These are phyloP conservation scores for Acidomyces sp. DNA, from an alignment of 495 filamentous ascomycete species.

Conservation along the genomic window DNA sequence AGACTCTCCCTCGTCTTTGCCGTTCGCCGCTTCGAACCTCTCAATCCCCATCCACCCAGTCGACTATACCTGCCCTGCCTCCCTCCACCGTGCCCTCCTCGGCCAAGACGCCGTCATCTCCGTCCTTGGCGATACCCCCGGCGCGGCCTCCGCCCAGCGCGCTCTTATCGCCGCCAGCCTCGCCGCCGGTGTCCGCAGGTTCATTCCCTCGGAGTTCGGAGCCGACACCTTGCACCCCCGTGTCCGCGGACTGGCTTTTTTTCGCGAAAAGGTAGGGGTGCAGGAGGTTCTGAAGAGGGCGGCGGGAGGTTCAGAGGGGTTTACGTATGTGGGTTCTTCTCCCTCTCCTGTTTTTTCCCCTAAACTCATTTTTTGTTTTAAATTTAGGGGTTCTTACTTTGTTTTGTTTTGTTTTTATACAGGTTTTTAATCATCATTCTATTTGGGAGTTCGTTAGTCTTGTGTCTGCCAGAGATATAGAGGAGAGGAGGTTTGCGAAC, in stretches of 20 bases:
- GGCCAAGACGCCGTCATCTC: slow-evolving; percentile 49
- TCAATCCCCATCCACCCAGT: too few relatives aligned
- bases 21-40: too few relatives aligned
- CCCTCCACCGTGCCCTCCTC: slow-evolving; percentile 20
- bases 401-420: too few relatives aligned
- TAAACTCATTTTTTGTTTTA: too few relatives aligned
- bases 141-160: slow-evolving; percentile 29
- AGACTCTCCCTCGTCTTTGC: too few relatives aligned
- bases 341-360: too few relatives aligned
- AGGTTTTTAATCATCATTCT: too few relatives aligned
- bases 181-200: slow-evolving; percentile 45
- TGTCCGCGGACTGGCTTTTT: neutral
- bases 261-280: neutral
- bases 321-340: too few relatives aligned
- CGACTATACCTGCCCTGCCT: neutral
- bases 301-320: neutral
- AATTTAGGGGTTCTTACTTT: too few relatives aligned
- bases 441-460: too few relatives aligned
- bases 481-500: too few relatives aligned
- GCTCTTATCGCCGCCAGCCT: slow-evolving; percentile 46
- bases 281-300: neutral
- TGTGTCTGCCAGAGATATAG: too few relatives aligned
- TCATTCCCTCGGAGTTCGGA: slow-evolving; percentile 55
- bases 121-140: slow-evolving; percentile 27
- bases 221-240: slow-evolving; percentile 34